These are phyloP conservation scores for Blastocystis sp. DNA, from an alignment of 352 stramenopile genomes.

Conservation along the genomic window DNA sequence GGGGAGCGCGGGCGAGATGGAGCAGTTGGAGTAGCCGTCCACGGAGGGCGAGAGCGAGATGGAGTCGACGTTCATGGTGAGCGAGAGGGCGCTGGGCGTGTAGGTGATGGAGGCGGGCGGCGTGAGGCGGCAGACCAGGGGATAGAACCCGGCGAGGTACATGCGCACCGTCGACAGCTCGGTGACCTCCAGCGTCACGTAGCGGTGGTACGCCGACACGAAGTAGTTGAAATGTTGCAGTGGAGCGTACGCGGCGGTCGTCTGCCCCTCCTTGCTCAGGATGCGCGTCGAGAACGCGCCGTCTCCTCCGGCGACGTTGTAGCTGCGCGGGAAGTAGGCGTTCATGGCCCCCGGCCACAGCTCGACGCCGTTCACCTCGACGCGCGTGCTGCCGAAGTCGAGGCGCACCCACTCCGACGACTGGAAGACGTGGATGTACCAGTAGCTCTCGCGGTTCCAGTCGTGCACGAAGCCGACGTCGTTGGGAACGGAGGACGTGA, in stretches of 20 bases:
- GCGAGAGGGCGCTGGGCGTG: not conserved
- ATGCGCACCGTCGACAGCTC: not conserved
- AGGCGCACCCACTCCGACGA: not conserved
- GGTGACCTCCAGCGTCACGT: not conserved
- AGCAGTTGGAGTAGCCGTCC: conserved; percentile 14
- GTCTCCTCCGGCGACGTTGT: not conserved
- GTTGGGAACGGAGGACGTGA: not conserved
- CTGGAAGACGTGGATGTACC: not conserved
- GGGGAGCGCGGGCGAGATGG: conserved; percentile 16
- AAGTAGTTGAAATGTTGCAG: not conserved
- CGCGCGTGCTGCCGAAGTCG: not conserved
- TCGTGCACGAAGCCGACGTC: not conserved
- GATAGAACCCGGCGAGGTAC: not conserved
- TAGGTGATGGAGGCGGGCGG: not conserved
- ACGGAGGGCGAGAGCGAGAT: conserved; percentile 1
- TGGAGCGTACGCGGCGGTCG: not conserved
- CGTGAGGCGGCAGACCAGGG: not conserved
- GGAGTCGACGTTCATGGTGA: conserved; percentile 7
- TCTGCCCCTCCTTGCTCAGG: not conserved
- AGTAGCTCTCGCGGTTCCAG: not conserved
- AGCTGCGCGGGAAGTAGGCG: not conserved
- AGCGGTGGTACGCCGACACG: not conserved
- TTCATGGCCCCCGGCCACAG: not conserved
- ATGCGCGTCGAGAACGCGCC: not conserved
- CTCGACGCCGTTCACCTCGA: not conserved